A percentile compares a stretch with the other conserved stretches of the same genome.
These are phyloP conservation scores for Cladosporium sp. DNA, from an alignment of 2,329 filamentous ascomycete genomes.

Conservation along the genomic window DNA sequence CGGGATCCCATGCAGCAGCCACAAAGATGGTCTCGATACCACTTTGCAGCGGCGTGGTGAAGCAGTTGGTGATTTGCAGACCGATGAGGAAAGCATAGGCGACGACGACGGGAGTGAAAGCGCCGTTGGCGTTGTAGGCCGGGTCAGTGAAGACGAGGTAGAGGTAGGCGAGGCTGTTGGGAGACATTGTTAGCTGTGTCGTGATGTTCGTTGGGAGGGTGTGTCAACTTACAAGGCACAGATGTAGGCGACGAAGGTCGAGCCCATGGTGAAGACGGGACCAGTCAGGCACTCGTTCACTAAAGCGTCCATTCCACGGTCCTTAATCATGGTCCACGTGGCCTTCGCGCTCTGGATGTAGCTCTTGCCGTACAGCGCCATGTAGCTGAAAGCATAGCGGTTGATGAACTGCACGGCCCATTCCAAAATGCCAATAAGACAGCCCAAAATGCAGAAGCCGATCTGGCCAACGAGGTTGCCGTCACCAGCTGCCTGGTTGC, in stretches of 20 bases:
- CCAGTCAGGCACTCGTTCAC: constrained; percentile 83
- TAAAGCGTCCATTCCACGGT: constrained; percentile 85
- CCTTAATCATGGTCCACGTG: constrained; percentile 70
- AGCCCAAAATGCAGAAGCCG: constrained; percentile 73
- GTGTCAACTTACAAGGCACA: constrained; percentile 59
- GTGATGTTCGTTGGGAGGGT: neutral
- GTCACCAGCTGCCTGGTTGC: constrained; percentile 61
- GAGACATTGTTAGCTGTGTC: neutral
- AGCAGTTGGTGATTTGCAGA: constrained; percentile 83
- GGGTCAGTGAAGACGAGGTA: constrained; percentile 83
- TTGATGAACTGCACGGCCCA: constrained; percentile 91
- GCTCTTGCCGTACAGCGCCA: constrained; percentile 86
- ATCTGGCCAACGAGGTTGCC: constrained; percentile 69
- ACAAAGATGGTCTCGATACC: constrained; percentile 94
- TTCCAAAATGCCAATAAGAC: constrained; percentile 73
- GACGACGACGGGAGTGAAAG: constrained; percentile 74
- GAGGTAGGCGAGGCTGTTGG: constrained; percentile 66
- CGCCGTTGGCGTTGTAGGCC: constrained; percentile 67
- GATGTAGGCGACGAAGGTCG: constrained; percentile 78
- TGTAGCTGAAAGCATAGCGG: constrained; percentile 67
- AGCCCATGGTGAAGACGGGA: constrained; percentile 54
- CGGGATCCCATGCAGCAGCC: constrained; percentile 66
- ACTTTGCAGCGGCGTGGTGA: constrained; percentile 82
- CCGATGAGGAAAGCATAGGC: constrained; percentile 88
- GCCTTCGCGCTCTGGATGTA: constrained; percentile 87